Conservation (phyloP, 352 stramenopile species). For the Phytophthora sansomeana region DNA sequence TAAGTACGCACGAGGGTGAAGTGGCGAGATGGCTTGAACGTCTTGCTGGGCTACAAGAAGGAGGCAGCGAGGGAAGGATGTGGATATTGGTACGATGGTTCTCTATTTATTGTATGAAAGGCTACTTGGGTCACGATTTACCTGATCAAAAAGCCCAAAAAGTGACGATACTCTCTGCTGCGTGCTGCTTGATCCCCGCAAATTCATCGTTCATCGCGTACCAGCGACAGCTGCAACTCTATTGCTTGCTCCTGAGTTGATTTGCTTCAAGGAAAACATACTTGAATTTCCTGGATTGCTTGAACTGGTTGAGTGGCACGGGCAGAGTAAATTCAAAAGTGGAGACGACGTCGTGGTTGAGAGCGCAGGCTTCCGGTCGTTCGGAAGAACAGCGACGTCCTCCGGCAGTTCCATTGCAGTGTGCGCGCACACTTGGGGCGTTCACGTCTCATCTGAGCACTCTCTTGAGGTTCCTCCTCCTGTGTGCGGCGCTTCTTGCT, state of each 20-base stretch:
- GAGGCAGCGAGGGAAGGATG: neutral
- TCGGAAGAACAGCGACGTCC: slow-evolving; percentile 15
- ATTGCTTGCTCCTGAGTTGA: neutral
- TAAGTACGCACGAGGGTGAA: slow-evolving; percentile 30
- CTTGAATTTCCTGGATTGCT: slow-evolving; percentile 2
- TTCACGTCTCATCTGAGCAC: neutral
- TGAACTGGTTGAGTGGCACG: neutral
- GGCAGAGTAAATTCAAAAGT: slow-evolving; percentile 41
- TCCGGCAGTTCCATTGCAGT: slow-evolving; percentile 33
- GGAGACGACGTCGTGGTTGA: slow-evolving; percentile 42
- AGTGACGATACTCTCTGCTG: slow-evolving; percentile 15
- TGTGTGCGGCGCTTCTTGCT: slow-evolving; percentile 28
- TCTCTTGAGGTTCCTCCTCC: neutral
- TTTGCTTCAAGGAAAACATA: slow-evolving; percentile 4
- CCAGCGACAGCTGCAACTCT: neutral
- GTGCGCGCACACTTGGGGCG: slow-evolving; percentile 29
- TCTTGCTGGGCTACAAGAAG: no score
- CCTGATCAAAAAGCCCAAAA: slow-evolving; percentile 25
- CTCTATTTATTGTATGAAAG: slow-evolving; percentile 39
- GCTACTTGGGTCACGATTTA: slow-evolving; percentile 4
- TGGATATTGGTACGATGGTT: slow-evolving; percentile 28
- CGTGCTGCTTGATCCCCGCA: neutral
- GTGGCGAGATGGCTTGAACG: neutral
- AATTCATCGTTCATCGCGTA: slow-evolving; percentile 20
- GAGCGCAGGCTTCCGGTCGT: slow-evolving; percentile 25